These are phyloP conservation scores for Catunica adiposa DNA, from an alignment of 2,329 filamentous ascomycete genomes.

Conservation along the genomic window DNA sequence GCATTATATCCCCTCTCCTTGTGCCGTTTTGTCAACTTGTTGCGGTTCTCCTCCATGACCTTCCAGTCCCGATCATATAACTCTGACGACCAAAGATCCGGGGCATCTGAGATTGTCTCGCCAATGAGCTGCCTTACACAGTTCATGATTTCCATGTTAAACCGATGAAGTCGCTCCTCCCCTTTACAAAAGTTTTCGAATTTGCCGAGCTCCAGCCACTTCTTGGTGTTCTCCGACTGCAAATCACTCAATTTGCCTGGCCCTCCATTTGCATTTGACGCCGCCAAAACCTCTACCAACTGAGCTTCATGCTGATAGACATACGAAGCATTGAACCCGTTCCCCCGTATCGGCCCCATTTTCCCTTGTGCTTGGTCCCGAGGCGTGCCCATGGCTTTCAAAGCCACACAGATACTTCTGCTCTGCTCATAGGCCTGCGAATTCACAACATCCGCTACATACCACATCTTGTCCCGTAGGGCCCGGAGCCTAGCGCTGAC, in stretches of 20 bases:
- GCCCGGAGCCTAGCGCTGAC: slow-evolving; percentile 60
- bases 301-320: slow-evolving; percentile 70
- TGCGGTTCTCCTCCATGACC: slow-evolving; percentile 31
- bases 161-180: slow-evolving; percentile 85
- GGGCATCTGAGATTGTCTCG: slow-evolving; percentile 66
- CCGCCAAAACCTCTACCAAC: slow-evolving; percentile 73
- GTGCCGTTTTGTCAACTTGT: background rate
- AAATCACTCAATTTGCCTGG: slow-evolving; percentile 94
- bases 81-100: slow-evolving; percentile 83
- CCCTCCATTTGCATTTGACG: slow-evolving; percentile 66
- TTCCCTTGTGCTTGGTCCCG: slow-evolving; percentile 23
- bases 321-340: slow-evolving; percentile 38
- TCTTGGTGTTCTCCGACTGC: slow-evolving; percentile 67
- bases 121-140: slow-evolving; percentile 76
- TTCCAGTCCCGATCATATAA: slow-evolving; percentile 66
- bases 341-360: slow-evolving; percentile 20
- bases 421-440: slow-evolving; percentile 79
- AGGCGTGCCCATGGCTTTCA: slow-evolving; percentile 75
- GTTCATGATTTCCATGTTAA: slow-evolving; percentile 76
- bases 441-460: slow-evolving; percentile 81
- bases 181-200: slow-evolving; percentile 90
- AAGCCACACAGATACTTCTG: slow-evolving; percentile 65
- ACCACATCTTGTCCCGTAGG: slow-evolving; percentile 96
- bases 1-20: slow-evolving; percentile 18
- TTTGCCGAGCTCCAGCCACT: slow-evolving; percentile 65